A percentile compares a stretch with the other conserved stretches of the same genome.
Evolutionary conservation across 1,284 basidiomycete genomes (phyloP).

Genomic region (Gomphus bonarii): DNA sequence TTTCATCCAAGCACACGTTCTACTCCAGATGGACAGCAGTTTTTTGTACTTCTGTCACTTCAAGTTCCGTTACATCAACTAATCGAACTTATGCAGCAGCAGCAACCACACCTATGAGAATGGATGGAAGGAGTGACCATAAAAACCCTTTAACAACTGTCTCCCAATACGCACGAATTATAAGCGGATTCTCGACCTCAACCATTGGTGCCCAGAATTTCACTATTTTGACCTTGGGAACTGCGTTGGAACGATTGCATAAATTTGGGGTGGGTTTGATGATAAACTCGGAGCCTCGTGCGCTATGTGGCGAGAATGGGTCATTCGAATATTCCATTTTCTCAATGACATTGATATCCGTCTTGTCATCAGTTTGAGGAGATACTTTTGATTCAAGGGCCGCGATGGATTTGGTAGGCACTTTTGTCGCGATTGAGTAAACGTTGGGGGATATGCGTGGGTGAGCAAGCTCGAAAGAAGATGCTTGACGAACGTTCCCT

Average conservation of each 20-base stretch:
- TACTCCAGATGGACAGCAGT: too few relatives aligned
- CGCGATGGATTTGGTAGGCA: neutral
- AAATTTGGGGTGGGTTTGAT: neutral
- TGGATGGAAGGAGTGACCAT: neutral
- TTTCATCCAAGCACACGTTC: too few relatives aligned
- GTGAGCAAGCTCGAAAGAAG: neutral
- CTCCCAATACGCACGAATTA: neutral
- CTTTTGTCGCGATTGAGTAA: neutral
- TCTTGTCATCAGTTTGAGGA: neutral
- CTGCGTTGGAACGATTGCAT: neutral
- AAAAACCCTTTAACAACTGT: neutral
- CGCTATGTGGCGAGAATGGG: neutral
- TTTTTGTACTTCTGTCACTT: too few relatives aligned
- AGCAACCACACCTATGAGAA: neutral
- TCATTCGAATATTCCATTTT: neutral
- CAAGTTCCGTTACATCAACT: too few relatives aligned
- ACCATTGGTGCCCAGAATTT: conserved; percentile 1
- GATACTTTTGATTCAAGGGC: neutral
- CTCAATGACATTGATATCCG: neutral
- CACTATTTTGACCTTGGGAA: neutral
- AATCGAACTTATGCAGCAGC: neutral
- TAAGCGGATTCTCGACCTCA: neutral
- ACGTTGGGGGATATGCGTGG: neutral
- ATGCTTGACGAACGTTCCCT: neutral
- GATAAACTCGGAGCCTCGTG: neutral